Conservation (phyloP, 345 rosid genomes). For the Citrus australasica region DNA sequence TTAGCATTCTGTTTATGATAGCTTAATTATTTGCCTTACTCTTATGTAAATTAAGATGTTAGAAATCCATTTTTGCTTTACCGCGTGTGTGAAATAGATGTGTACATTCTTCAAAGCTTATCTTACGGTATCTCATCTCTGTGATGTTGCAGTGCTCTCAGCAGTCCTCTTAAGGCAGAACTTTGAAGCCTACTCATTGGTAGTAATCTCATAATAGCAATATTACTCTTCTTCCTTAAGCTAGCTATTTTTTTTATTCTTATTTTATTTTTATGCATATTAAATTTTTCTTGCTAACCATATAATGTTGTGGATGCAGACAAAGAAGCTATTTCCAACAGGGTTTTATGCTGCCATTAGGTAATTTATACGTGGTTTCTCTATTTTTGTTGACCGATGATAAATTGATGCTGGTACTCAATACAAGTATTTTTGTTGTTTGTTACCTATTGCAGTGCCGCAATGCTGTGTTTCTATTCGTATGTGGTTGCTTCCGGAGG, state of each 20-base stretch:
- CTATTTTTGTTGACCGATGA: background rate
- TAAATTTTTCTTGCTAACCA: slow-evolving; percentile 4
- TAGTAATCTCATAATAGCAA: slow-evolving; percentile 21
- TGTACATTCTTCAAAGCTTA: background rate
- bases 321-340: slow-evolving; percentile 66
- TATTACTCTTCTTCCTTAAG: background rate
- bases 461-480: slow-evolving; percentile 73
- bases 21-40: background rate
- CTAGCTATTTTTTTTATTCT: background rate
- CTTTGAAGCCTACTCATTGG: slow-evolving; percentile 58
- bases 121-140: slow-evolving; percentile 2
- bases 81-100: background rate
- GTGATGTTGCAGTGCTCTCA: slow-evolving; percentile 61
- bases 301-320: slow-evolving; percentile 47
- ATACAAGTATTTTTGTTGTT: background rate
- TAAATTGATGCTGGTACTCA: background rate
- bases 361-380: slow-evolving; percentile 28
- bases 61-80: background rate
- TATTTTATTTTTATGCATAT: background rate
- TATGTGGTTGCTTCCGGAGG: slow-evolving; percentile 88
- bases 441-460: slow-evolving; percentile 49
- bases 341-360: slow-evolving; percentile 58
- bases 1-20: background rate
- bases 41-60: background rate
- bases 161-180: slow-evolving; percentile 75